phyloP scores from a whole-genome alignment of 176 grass and related monocot genomes.

The Paspalum vaginatum region DNA sequence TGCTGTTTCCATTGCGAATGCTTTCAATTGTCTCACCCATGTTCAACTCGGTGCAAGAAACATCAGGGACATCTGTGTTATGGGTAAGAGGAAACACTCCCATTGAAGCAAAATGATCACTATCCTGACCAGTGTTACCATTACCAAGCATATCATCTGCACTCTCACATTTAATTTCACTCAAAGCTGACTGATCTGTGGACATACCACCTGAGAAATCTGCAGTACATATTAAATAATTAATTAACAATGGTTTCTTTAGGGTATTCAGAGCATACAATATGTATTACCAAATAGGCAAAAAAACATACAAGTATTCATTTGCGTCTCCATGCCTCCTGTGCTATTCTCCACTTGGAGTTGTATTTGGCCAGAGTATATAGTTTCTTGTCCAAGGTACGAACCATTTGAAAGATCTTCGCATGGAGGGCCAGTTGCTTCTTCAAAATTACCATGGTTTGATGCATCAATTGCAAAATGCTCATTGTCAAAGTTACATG shows the following conservation, averaged over 20 bases:
- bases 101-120: slow-evolving; percentile 39
- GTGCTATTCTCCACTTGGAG: slow-evolving; percentile 35
- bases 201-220: slow-evolving; percentile 44
- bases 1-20: slow-evolving; percentile 51
- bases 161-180: slow-evolving; percentile 42
- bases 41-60: slow-evolving; percentile 41
- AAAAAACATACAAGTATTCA: slow-evolving; percentile 36
- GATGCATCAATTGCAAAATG: slow-evolving; percentile 32
- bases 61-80: slow-evolving; percentile 40
- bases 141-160: slow-evolving; percentile 37
- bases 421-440: slow-evolving; percentile 28
- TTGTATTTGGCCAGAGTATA: slow-evolving; percentile 40
- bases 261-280: slow-evolving; percentile 6
- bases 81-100: slow-evolving; percentile 31
- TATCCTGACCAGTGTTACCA: slow-evolving; percentile 43
- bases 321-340: slow-evolving; percentile 33
- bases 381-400: slow-evolving; percentile 36
- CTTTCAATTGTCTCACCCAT: slow-evolving; percentile 43
- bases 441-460: slow-evolving; percentile 45
- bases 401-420: slow-evolving; percentile 40
- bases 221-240: slow-evolving; percentile 39
- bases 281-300: neutral
- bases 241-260: slow-evolving; percentile 32
- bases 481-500: slow-evolving; percentile 38
- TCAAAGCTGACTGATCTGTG: slow-evolving; percentile 52